Conservation (phyloP, 176 grass and related monocot species). For the Avena eriantha region DNA sequence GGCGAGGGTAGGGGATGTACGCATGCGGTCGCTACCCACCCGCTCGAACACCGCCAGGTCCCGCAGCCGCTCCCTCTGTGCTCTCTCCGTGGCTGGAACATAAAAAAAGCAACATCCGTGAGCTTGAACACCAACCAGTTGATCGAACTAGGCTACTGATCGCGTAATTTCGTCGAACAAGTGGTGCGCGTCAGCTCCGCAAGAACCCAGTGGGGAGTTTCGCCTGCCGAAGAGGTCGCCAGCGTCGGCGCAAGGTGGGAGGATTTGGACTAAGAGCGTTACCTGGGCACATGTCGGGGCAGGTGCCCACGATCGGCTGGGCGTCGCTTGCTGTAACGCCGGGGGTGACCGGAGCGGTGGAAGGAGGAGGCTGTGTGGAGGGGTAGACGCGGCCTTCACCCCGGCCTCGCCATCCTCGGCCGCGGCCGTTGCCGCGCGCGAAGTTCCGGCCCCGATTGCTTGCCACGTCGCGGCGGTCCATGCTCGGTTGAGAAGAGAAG, state of each 20-base stretch:
- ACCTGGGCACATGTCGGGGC: slow-evolving; percentile 96
- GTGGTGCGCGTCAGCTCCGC: background rate
- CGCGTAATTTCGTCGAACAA: slow-evolving; percentile 26
- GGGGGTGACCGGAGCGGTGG: background rate
- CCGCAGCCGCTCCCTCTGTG: slow-evolving; percentile 79
- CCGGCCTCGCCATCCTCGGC: slow-evolving; percentile 36
- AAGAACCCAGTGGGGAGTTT: too few species aligned
- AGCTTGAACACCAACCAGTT: background rate
- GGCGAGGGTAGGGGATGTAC: slow-evolving; percentile 71
- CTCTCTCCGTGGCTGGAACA: slow-evolving; percentile 73
- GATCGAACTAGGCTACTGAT: background rate
- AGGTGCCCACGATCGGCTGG: slow-evolving; percentile 61
- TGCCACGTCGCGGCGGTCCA: slow-evolving; percentile 42
- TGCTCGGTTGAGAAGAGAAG: background rate
- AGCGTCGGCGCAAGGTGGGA: background rate
- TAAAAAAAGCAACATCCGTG: slow-evolving; percentile 13
- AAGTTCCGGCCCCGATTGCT: slow-evolving; percentile 30
- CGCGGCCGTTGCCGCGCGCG: slow-evolving; percentile 7
- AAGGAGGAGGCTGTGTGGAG: slow-evolving; percentile 32
- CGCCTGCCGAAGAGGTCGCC: background rate
- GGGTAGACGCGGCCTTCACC: slow-evolving; percentile 10
- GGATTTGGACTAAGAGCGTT: background rate
- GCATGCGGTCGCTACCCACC: slow-evolving; percentile 50
- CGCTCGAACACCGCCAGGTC: slow-evolving; percentile 87
- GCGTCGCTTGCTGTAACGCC: slow-evolving; percentile 25